Base-by-base conservation (phyloP, 495 filamentous ascomycete genomes). In the Lasiosphaeria ovina region DNA sequence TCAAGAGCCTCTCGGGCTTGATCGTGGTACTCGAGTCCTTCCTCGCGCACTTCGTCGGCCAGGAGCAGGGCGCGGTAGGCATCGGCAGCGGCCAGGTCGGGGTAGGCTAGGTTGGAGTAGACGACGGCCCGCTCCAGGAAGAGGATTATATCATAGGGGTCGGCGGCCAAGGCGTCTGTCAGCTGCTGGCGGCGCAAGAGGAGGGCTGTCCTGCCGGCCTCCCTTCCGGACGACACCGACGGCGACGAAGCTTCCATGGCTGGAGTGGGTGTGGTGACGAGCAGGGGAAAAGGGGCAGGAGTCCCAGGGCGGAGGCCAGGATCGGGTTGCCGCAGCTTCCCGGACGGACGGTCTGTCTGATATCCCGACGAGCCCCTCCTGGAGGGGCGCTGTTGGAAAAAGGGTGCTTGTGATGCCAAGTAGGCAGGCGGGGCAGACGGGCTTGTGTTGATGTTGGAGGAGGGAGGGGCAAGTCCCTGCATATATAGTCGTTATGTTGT, bases 31-130 rank as follows among this genome's bases (percentile, higher is more conserved):
- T 90, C 88, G 62, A 82, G 83, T 60, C 76, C 69, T 61, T 88
- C 85, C 57, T 94, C 87, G 57, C 80, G 69, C 32, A 92, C 81
- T 56, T 93, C 91, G 66, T 98, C 94, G 17, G 87, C 78, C 47
- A 98, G 77, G 10, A 96, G 84, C 3, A 98, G 81, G 2, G 92
- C 91, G 47, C 89, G 87, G 71, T 98, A 98, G 2, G 91, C 90
- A 73, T 97, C 94, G 45, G 91, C 91, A 33, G 89, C 88, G 3
- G 91, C 91, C 14, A 98, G 81, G 72, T 98, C 94, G 3, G 90
- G 91, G 72, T 94, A 97, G 38, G 85, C 89, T 35, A 97, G 82
- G 57, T 86, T 72, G 44, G 87, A 78, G 72, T 97, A 86, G 35
- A 86, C 77, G 35, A 81, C 72, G 34, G 91, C 89, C 33, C 93